These are phyloP conservation scores for Eragrostis nindensis DNA, from an alignment of 176 grass and related monocot genomes.

Conservation along the genomic window DNA sequence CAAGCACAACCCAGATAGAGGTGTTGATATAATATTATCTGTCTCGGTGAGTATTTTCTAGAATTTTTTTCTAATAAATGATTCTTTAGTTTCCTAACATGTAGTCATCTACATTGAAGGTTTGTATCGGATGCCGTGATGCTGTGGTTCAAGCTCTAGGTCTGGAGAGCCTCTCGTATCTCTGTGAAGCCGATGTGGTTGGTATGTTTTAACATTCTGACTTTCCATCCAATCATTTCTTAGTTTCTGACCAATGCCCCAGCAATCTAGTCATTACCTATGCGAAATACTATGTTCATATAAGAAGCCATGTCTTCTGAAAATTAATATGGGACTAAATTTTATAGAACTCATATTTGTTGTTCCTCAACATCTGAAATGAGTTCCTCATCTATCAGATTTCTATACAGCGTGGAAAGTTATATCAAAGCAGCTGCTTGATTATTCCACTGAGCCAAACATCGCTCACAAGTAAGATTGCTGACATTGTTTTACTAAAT, in stretches of 20 bases:
- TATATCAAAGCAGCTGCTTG: slow-evolving; percentile 75
- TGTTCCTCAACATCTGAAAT: slow-evolving; percentile 44
- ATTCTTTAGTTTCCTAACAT: slow-evolving; percentile 47
- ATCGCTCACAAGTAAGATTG: slow-evolving; percentile 76
- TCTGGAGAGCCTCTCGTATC: slow-evolving; percentile 83
- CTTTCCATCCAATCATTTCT: slow-evolving; percentile 30
- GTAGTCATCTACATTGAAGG: slow-evolving; percentile 46
- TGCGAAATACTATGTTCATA: slow-evolving; percentile 13
- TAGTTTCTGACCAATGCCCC: neutral
- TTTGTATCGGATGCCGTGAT: slow-evolving; percentile 75
- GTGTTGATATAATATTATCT: slow-evolving; percentile 89
- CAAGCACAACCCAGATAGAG: slow-evolving; percentile 90
- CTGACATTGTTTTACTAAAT: slow-evolving; percentile 11
- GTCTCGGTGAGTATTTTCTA: slow-evolving; percentile 67
- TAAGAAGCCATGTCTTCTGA: slow-evolving; percentile 33
- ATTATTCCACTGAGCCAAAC: slow-evolving; percentile 67
- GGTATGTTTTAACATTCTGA: slow-evolving; percentile 54
- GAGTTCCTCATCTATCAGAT: slow-evolving; percentile 56
- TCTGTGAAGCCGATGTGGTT: slow-evolving; percentile 88
- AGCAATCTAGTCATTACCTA: neutral
- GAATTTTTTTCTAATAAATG: neutral
- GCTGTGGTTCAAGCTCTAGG: slow-evolving; percentile 84
- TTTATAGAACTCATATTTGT: slow-evolving; percentile 28
- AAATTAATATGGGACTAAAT: neutral
- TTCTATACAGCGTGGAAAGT: slow-evolving; percentile 94